A percentile compares a stretch with the other conserved stretches of the same genome.
phyloP scores from a whole-genome alignment of 192 early-diverging fungal species.

The Backusella tuberculispora region DNA sequence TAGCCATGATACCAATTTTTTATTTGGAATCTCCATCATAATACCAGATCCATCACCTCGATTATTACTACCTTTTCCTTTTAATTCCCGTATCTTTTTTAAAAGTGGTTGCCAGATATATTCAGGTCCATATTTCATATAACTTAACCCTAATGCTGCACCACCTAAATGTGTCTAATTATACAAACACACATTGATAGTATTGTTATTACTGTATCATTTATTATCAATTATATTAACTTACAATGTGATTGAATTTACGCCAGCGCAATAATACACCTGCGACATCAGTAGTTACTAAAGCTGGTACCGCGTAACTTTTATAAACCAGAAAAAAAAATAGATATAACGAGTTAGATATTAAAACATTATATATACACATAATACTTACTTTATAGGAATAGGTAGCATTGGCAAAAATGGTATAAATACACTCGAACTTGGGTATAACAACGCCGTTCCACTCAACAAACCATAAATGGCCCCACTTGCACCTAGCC shows the following conservation, averaged over 20 bases:
- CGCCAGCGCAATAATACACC: conserved; percentile 75
- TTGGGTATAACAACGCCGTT: conserved; percentile 58
- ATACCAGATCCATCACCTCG: conserved; percentile 5
- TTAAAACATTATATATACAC: background rate
- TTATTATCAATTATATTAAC: conserved; percentile 12
- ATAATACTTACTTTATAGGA: conserved; percentile 32
- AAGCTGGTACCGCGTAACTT: conserved; percentile 61
- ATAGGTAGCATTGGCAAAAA: conserved; percentile 61
- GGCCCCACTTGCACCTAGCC: conserved; percentile 79
- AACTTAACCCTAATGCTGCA: conserved; percentile 62
- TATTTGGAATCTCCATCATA: conserved; percentile 23
- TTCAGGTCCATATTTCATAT: conserved; percentile 53
- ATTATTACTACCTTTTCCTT: background rate
- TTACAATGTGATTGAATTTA: conserved; percentile 77
- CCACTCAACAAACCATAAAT: conserved; percentile 72
- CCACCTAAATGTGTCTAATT: conserved; percentile 68
- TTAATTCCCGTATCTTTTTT: conserved; percentile 9
- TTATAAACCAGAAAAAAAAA: background rate
- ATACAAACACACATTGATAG: background rate
- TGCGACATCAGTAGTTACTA: conserved; percentile 71
- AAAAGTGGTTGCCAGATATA: conserved; percentile 45
- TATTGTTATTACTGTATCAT: too few species aligned
- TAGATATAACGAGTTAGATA: background rate
- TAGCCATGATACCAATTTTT: background rate
- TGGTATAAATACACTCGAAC: conserved; percentile 58